Percentiles rank a stretch among this genome's conserved stretches.
Conservation (phyloP, 306 rosid species). For the Styphnolobium japonicum region DNA sequence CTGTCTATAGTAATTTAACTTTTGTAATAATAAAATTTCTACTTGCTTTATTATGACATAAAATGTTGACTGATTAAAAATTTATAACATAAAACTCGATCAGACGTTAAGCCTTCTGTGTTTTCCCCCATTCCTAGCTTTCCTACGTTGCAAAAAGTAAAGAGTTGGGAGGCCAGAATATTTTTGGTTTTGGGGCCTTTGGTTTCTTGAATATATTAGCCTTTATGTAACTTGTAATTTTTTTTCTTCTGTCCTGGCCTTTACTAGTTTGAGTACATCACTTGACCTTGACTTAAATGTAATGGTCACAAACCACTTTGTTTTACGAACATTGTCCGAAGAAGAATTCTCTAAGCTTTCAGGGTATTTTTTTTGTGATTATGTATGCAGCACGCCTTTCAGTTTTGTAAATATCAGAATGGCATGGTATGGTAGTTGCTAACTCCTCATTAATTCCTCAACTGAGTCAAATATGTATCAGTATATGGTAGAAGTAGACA, state of each 20-base stretch:
- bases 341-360: background rate
- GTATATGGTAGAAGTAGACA: constrained; percentile 17
- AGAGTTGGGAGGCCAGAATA: constrained; percentile 28
- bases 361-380: background rate
- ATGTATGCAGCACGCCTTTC: too few relatives aligned
- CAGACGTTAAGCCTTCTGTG: background rate
- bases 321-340: background rate
- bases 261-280: background rate
- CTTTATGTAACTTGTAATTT: background rate
- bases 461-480: background rate
- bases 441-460: background rate
- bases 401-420: background rate
- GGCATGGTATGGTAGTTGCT: background rate
- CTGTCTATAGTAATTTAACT: background rate
- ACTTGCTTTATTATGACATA: background rate
- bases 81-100: background rate
- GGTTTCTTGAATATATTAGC: background rate
- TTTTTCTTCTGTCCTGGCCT: background rate
- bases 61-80: background rate
- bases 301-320: background rate
- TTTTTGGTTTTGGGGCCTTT: background rate
- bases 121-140: background rate
- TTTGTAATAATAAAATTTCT: background rate
- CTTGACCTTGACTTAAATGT: constrained; percentile 3
- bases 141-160: constrained; percentile 31